phyloP scores from a whole-genome alignment of 2,329 filamentous ascomycete genomes.

The Neocatenulostroma microsporum region DNA sequence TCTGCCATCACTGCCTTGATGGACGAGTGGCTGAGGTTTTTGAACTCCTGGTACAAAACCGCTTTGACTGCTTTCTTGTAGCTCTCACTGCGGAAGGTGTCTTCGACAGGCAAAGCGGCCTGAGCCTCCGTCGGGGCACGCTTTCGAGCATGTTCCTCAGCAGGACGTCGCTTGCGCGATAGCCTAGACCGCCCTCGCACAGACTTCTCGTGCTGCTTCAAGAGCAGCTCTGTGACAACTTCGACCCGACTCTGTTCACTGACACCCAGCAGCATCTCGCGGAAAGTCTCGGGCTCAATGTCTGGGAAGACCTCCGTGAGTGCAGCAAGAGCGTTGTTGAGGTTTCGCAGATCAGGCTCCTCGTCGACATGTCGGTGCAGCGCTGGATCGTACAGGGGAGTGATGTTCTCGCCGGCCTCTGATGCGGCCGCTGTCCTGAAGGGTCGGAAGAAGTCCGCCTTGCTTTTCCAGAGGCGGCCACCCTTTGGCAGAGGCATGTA shows the following conservation, averaged over 20 bases:
- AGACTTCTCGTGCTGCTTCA: constrained; percentile 64
- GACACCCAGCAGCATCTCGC: constrained; percentile 69
- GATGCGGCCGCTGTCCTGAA: constrained; percentile 21
- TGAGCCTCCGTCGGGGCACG: neutral
- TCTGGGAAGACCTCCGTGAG: constrained; percentile 69
- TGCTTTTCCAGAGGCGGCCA: constrained; percentile 26
- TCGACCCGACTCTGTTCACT: constrained; percentile 69
- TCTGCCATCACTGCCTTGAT: constrained; percentile 74
- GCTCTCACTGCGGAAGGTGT: constrained; percentile 58
- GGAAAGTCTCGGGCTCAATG: constrained; percentile 72
- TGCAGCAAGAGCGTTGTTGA: constrained; percentile 62
- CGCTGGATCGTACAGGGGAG: constrained; percentile 20
- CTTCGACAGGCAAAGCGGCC: constrained; percentile 45
- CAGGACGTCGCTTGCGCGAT: no score
- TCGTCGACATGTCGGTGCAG: constrained; percentile 12
- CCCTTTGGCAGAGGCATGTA: constrained; percentile 19
- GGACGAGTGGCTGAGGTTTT: constrained; percentile 61
- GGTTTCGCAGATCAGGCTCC: constrained; percentile 57
- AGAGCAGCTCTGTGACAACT: constrained; percentile 66
- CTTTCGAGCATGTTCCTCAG: no score
- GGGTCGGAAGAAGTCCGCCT: constrained; percentile 28
- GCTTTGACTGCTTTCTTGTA: constrained; percentile 63
- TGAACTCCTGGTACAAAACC: constrained; percentile 68
- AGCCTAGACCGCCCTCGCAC: constrained; percentile 56
- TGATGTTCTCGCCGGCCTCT: constrained; percentile 20